These are phyloP conservation scores for Neonothopanus nambi DNA, from an alignment of 1,284 basidiomycete genomes.

Conservation along the genomic window DNA sequence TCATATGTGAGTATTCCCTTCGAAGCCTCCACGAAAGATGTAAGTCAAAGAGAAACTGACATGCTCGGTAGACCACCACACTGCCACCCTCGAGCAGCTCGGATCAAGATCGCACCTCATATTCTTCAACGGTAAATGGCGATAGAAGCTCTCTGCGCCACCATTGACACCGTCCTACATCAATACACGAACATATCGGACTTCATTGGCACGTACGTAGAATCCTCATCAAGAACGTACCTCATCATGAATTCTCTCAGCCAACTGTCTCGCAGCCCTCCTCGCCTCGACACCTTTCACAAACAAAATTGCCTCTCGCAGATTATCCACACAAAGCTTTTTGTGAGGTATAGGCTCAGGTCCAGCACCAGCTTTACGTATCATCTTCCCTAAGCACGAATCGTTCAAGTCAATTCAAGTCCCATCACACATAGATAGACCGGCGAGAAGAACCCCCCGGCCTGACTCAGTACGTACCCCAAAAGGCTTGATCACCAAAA, in stretches of 20 bases:
- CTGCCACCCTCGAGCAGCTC: conserved; percentile 41
- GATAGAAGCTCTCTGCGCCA: conserved; percentile 59
- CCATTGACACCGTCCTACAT: conserved; percentile 46
- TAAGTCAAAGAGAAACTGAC: conserved; percentile 25
- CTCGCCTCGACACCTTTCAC: conserved; percentile 46
- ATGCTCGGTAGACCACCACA: conserved; percentile 60
- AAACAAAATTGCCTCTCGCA: conserved; percentile 54
- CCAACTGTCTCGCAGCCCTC: conserved; percentile 49
- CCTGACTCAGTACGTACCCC: too few relatives aligned
- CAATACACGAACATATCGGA: too few relatives aligned
- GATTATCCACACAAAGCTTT: conserved; percentile 47
- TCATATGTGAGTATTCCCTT: too few relatives aligned
- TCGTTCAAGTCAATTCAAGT: not conserved
- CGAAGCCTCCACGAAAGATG: too few relatives aligned
- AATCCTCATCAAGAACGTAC: too few relatives aligned
- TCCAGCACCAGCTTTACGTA: conserved; percentile 64
- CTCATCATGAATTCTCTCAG: conserved; percentile 53
- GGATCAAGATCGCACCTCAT: conserved; percentile 65
- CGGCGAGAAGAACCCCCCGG: too few relatives aligned
- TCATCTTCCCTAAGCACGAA: conserved; percentile 44
- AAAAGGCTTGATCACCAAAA: conserved; percentile 67
- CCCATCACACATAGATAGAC: too few relatives aligned
- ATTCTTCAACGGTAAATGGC: conserved; percentile 59
- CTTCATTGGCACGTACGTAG: too few relatives aligned
- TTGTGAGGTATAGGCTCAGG: conserved; percentile 60